These are phyloP conservation scores for Globisporangium nodosum DNA, from an alignment of 352 stramenopile genomes.

Conservation along the genomic window DNA sequence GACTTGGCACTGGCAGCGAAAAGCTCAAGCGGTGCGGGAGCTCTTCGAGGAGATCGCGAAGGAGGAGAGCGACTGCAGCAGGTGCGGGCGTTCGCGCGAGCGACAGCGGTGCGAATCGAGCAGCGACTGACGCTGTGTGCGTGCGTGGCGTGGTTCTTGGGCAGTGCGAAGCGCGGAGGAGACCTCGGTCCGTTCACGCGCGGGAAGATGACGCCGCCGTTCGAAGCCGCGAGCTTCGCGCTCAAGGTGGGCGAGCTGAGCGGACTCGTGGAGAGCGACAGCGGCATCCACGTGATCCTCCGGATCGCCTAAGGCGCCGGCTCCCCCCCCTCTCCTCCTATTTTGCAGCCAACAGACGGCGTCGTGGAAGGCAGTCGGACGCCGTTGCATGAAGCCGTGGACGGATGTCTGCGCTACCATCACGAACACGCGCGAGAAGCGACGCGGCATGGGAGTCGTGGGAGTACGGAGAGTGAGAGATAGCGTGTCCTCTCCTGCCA, in stretches of 20 bases:
- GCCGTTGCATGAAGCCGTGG: too few species aligned
- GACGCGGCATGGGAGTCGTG: too few species aligned
- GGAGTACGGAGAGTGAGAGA: too few species aligned
- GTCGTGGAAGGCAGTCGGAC: neutral
- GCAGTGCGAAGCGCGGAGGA: constrained; percentile 85
- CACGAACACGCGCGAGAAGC: too few species aligned
- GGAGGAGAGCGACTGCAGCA: constrained; percentile 87
- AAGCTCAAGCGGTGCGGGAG: constrained; percentile 42
- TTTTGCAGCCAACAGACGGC: neutral
- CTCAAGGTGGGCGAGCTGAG: constrained; percentile 93
- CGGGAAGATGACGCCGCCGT: constrained; percentile 91
- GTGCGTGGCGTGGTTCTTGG: neutral
- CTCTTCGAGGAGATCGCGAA: constrained; percentile 85
- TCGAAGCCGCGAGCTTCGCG: constrained; percentile 89
- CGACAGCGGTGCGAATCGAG: too few species aligned
- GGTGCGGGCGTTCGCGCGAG: constrained; percentile 20
- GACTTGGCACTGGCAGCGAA: neutral
- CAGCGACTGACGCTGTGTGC: neutral
- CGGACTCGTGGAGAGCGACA: constrained; percentile 94
- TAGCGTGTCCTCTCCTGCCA: too few species aligned
- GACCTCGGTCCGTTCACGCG: constrained; percentile 86
- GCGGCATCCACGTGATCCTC: constrained; percentile 96
- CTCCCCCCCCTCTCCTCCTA: neutral
- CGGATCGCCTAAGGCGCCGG: constrained; percentile 51
- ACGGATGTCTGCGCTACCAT: too few species aligned